phyloP scores from a whole-genome alignment of 2,329 filamentous ascomycete genomes.

The Colletotrichum tropicicola region DNA sequence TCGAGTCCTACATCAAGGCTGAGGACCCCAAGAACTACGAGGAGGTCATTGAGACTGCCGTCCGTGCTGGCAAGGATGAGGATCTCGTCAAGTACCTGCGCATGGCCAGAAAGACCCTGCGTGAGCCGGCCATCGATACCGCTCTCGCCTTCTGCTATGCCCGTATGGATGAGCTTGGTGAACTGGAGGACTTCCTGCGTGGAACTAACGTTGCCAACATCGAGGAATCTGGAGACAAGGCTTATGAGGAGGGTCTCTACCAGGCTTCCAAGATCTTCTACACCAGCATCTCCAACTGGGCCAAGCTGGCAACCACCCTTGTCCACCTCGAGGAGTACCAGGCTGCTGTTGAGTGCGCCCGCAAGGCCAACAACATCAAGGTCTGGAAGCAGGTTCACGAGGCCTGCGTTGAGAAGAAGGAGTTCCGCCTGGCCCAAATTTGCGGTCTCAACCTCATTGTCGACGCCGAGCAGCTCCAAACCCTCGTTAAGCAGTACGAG shows the following conservation, averaged over 20 bases:
- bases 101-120: conserved; percentile 96
- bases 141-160: conserved; percentile 94
- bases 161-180: conserved; percentile 87
- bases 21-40: conserved; percentile 91
- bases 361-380: conserved; percentile 99
- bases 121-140: conserved; percentile 93
- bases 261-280: conserved; percentile 98
- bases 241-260: conserved; percentile 91
- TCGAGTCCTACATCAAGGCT: conserved; percentile 97
- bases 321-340: conserved; percentile 99
- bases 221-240: conserved; percentile 97
- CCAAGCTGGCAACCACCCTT: conserved; percentile 95
- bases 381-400: conserved; percentile 99
- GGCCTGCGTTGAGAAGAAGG: conserved; percentile 96
- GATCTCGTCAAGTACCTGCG: conserved; percentile 95
- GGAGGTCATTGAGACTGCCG: conserved; percentile 96
- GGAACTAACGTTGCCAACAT: conserved; percentile 94
- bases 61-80: conserved; percentile 95
- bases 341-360: conserved; percentile 94
- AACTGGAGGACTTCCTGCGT: conserved; percentile 96
- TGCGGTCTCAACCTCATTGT: conserved; percentile 98
- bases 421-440: conserved; percentile 98
- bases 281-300: conserved; percentile 99
- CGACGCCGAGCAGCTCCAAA: conserved; percentile 93
- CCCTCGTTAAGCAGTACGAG: conserved; percentile 97